Percentiles rank a stretch among this genome's conserved stretches.
phyloP scores from a whole-genome alignment of 768 basidiomycete genomes.

The Pisolithus albus region DNA sequence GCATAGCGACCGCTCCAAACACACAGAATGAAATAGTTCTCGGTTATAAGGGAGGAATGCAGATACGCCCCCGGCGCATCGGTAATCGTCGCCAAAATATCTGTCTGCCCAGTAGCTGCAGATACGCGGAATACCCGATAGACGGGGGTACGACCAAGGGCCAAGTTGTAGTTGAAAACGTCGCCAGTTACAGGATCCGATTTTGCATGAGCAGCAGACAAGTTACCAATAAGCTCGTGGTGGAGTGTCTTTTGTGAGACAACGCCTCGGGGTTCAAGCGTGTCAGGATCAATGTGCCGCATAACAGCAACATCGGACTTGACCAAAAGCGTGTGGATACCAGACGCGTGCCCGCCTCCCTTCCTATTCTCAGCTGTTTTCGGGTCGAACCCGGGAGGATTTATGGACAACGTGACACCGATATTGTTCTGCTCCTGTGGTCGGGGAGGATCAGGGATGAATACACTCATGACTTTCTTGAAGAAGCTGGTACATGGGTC shows the following conservation, averaged over 20 bases:
- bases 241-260: conserved; percentile 24
- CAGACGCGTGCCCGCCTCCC: conserved; percentile 19
- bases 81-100: conserved; percentile 29
- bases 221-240: conserved; percentile 25
- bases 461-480: conserved; percentile 25
- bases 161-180: conserved; percentile 30
- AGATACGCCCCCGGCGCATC: conserved; percentile 35
- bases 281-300: conserved; percentile 30
- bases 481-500: conserved; percentile 27
- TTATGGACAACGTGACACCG: conserved; percentile 25
- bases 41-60: conserved; percentile 33
- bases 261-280: conserved; percentile 31
- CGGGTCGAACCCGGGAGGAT: conserved; percentile 22
- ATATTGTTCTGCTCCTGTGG: conserved; percentile 13
- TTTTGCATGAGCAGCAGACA: conserved; percentile 34
- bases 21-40: conserved; percentile 31
- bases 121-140: conserved; percentile 33
- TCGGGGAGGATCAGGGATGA: conserved; percentile 12
- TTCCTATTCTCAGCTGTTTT: conserved; percentile 16
- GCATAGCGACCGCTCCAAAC: conserved; percentile 27
- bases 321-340: conserved; percentile 23
- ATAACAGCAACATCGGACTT: conserved; percentile 27
- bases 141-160: conserved; percentile 20
- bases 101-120: conserved; percentile 24
- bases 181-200: conserved; percentile 31